Evolutionary conservation across 352 stramenopile genomes (phyloP), one percentile per base, ranked within the genome.

Genomic region (Globisporangium cylindrosporum): DNA sequence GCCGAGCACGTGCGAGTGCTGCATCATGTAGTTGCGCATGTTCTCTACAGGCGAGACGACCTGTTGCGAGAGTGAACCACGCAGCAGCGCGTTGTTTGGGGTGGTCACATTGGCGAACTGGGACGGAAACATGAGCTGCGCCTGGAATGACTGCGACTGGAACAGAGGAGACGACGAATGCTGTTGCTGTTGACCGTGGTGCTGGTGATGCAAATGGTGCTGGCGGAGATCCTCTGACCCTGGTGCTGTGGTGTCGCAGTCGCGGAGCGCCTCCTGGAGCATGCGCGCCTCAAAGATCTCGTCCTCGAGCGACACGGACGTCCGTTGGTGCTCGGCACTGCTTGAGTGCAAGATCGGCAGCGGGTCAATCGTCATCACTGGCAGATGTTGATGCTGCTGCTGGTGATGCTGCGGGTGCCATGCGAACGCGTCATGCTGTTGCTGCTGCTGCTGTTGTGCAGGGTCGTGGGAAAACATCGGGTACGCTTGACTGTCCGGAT

Each of bases 231-330:
- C 41, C 7, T 48, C 48, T 63, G 4, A 59, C 55, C 22, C 62
- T 46, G 29, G 25, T 57, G 3, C 41, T 41, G 59, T 36, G 14
- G 53, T 22, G 2, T 67, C 62, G n/a, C 62, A 67, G 53, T 67
- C 62, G 7, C 67, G 70, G 24, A 78, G 67, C 56, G 70, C 73
- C 48, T 78, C 73, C 49, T 78, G 73, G 1, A 78, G 73, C 73
- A 78, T 76, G n/a, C 66, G 73, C 20, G 69, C 73, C 18, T 78
- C 73, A 41, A 76, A 78, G 36, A 78, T 58, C 20, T 78, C 72
- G 9, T 75, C 69, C 10, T 78, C 72, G 29, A 78, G 34, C 34
- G 62, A 67, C 32, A 67, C 62, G 18, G 46, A 18, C 4, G 32
- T 1, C 6, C 36, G 59, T 8, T 65, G 59, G 24, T 57, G 48